Base-by-base conservation (phyloP, 306 rosid species). In the Quercus bicolor region DNA sequence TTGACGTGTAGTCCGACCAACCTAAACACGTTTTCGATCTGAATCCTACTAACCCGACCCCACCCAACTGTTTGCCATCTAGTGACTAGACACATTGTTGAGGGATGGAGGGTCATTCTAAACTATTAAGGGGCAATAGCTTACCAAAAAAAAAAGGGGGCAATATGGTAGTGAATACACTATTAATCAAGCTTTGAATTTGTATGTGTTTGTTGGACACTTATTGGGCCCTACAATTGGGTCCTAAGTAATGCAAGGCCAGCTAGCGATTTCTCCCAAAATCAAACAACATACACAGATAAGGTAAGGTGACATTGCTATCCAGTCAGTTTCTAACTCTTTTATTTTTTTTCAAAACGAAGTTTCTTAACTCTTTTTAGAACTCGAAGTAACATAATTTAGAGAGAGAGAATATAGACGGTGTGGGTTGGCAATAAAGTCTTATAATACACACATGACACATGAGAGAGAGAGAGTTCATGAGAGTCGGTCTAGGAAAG, bases 401-500 rank as follows among this genome's bases (percentile, higher is more conserved):
- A 80, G 84, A 70, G 83, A 85, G 87, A 56, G 87, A 81, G 75
- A 56, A 57, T 12, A 3, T 57, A 48, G 14, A 48, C 16, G 23
- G n/a, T 61, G 51, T 66, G 48, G 23, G 37, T 31, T 66, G 51
- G 71, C 51, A 20, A 18, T 19, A 57, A 57, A 21, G 45, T 57
- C 64, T 21, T 57, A 12, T 21, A 20, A 57, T 7, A 21, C 29
- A 6, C 51, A 68, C 71, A 48, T 68, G 81, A 26, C 28, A 26
- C 28, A 26, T 26, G 28, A 26, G 28, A 62, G 81, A 66, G 79
- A 26, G 56, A 62, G 70, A 66, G 43, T 69, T 81, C 89, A 70
- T 54, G 76, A 73, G 91, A 89, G 93, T 88, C 77, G 82, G 80
- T 86, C 82, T 84, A 87, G 89, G 79, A 82, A 61, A 51, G 79